phyloP scores from a whole-genome alignment of 2,329 filamentous ascomycete species.

The Aureobasidium namibiae region DNA sequence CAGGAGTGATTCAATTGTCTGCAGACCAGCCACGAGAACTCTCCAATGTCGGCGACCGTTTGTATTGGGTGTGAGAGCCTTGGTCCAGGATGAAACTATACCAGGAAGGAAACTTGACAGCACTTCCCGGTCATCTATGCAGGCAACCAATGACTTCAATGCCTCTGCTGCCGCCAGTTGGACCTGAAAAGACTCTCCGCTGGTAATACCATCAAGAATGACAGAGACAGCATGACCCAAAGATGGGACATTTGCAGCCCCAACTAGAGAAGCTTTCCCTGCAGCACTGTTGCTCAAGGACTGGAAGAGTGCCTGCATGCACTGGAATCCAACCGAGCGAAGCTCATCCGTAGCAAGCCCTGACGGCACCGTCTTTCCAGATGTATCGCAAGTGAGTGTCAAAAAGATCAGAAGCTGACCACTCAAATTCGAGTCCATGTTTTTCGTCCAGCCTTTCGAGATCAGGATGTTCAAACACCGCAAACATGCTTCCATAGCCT shows the following conservation, averaged over 20 bases:
- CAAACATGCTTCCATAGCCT: slow-evolving; percentile 66
- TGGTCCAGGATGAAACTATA: slow-evolving; percentile 73
- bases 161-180: slow-evolving; percentile 63
- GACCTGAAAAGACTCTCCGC: slow-evolving; percentile 56
- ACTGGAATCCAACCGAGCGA: slow-evolving; percentile 59
- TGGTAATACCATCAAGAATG: slow-evolving; percentile 63
- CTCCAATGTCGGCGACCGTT: slow-evolving; percentile 51
- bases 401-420: slow-evolving; percentile 81
- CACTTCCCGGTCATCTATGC: slow-evolving; percentile 63
- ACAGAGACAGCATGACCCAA: slow-evolving; percentile 77
- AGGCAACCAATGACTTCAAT: slow-evolving; percentile 52
- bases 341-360: slow-evolving; percentile 64
- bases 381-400: slow-evolving; percentile 70
- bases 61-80: slow-evolving; percentile 62
- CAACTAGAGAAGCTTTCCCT: slow-evolving; percentile 44
- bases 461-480: slow-evolving; percentile 69
- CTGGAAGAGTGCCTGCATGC: slow-evolving; percentile 58
- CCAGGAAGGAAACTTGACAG: slow-evolving; percentile 82
- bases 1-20: slow-evolving; percentile 18
- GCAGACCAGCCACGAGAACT: slow-evolving; percentile 45
- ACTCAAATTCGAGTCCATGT: slow-evolving; percentile 62
- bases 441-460: slow-evolving; percentile 66
- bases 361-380: slow-evolving; percentile 48
- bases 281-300: slow-evolving; percentile 45
- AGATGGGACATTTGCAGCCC: slow-evolving; percentile 58